These are phyloP conservation scores for Trametes cinnabarina DNA, from an alignment of 768 basidiomycete genomes.

Conservation along the genomic window DNA sequence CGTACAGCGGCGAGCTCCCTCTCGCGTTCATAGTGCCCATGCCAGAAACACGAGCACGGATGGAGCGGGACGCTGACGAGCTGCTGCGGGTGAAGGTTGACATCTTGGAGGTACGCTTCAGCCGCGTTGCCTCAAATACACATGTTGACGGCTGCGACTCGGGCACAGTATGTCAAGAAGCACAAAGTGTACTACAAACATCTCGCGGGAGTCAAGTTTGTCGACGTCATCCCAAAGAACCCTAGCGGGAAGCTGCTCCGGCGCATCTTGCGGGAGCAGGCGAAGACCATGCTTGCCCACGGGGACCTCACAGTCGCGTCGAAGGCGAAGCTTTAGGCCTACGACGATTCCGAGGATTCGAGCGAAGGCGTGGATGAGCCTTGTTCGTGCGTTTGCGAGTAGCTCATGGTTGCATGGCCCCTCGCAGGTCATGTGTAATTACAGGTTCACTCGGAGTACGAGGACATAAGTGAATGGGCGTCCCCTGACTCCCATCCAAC, in stretches of 20 bases:
- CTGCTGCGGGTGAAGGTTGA: conserved; percentile 39
- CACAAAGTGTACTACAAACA: conserved; percentile 36
- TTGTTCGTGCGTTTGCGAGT: no score
- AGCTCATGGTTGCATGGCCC: no score
- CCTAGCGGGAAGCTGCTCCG: conserved; percentile 33
- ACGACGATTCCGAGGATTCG: no score
- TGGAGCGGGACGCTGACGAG: conserved; percentile 32
- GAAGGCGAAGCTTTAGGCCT: conserved; percentile 11
- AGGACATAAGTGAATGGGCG: neutral
- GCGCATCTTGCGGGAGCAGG: conserved; percentile 28
- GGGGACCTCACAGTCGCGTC: conserved; percentile 1
- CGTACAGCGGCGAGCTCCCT: conserved; percentile 74
- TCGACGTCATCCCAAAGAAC: conserved; percentile 35
- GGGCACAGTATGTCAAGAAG: conserved; percentile 26
- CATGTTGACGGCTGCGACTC: no score
- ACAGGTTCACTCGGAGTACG: neutral
- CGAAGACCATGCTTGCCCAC: conserved; percentile 13
- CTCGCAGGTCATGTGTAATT: neutral
- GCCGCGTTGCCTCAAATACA: neutral
- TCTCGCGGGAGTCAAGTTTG: conserved; percentile 37
- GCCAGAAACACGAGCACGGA: conserved; percentile 36
- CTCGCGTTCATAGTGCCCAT: conserved; percentile 65
- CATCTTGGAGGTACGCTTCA: conserved; percentile 51
- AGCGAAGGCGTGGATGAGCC: no score
- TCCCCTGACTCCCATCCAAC: neutral